phyloP scores from a whole-genome alignment of 257 asterid species.

The Gentiana dahurica region DNA sequence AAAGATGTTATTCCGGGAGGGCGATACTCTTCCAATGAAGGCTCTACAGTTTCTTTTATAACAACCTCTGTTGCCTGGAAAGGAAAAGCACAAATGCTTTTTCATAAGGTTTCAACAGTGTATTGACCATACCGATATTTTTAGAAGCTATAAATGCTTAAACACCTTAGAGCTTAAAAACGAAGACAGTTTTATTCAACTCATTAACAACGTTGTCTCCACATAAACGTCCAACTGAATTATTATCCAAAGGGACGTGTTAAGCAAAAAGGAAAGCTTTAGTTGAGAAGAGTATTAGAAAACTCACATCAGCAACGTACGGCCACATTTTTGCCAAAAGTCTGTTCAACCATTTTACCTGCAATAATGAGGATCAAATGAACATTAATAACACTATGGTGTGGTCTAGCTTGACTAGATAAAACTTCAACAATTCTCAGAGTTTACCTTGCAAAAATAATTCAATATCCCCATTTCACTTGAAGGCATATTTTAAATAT shows the following conservation, averaged over 20 bases:
- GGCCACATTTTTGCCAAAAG: neutral
- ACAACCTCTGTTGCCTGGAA: conserved; percentile 94
- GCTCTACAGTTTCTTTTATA: conserved; percentile 89
- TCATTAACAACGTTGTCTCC: neutral
- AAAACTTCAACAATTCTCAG: too few species aligned
- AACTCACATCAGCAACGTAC: neutral
- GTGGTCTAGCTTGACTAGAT: too few species aligned
- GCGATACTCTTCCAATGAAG: conserved; percentile 89
- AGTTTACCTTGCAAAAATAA: too few species aligned
- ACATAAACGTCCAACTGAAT: neutral
- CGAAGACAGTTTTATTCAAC: too few species aligned
- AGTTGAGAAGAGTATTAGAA: neutral
- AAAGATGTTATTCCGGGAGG: conserved; percentile 85
- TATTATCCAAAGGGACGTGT: neutral
- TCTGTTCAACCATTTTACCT: conserved; percentile 1
- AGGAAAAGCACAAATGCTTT: conserved; percentile 6
- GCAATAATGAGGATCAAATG: neutral
- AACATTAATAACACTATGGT: too few species aligned
- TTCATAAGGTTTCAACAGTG: too few species aligned
- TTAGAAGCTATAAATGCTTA: neutral
- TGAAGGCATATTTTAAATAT: too few species aligned
- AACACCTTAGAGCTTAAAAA: neutral
- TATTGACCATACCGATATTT: too few species aligned
- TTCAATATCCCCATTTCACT: too few species aligned
- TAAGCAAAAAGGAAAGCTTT: neutral